Evolutionary conservation across 2,329 filamentous ascomycete species (phyloP), one percentile per base, ranked within the genome.

Genomic region (Hymenoscyphus infarciens): DNA sequence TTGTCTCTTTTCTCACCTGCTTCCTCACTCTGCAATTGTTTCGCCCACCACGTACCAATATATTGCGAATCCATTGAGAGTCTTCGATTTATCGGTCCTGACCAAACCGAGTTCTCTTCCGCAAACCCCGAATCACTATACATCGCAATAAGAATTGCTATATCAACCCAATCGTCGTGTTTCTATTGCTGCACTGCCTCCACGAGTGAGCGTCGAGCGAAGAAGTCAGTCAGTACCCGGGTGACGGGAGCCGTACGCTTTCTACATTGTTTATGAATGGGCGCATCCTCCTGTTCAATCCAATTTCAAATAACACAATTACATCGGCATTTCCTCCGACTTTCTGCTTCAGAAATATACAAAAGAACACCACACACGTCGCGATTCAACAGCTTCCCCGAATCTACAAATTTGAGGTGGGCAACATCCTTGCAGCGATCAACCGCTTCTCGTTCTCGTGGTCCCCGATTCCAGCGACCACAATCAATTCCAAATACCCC

Each of bases 401-500:
- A 22, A 19, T 10, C 11, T 5, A 49, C n/a, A 22, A 38, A 25
- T 39, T 59, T 6, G 11, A 15, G 39, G 35, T 57, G 42, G 45
- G 56, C 59, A 56, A 35, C 49, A 45, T 57, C 61, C 38, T 54
- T 54, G 57, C 39, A 52, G 57, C 39, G 57, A 59, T 52, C 57
- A 33, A 19, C 13, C 22, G 39, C 39, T 11, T 13, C 19, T 22
- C 11, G 2, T 49, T 33, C 1, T 52, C 22, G 25, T 10, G 15
- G 25, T 45, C 25, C 6, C 10, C 19, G 11, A 25, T 39, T 13
- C 45, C 57, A 33, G 25, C 11, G 27, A 16, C 27, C 55, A 22
- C 29, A 39, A 22, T 33, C 39, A 31, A 68, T 68, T 69, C 66
- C 67, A 68, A 68, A 69, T 69, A 67, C 66, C 57, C 66, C 45